These are phyloP conservation scores for Tolypocladium pustulatum DNA, from an alignment of 2,329 filamentous ascomycete species.

Conservation along the genomic window DNA sequence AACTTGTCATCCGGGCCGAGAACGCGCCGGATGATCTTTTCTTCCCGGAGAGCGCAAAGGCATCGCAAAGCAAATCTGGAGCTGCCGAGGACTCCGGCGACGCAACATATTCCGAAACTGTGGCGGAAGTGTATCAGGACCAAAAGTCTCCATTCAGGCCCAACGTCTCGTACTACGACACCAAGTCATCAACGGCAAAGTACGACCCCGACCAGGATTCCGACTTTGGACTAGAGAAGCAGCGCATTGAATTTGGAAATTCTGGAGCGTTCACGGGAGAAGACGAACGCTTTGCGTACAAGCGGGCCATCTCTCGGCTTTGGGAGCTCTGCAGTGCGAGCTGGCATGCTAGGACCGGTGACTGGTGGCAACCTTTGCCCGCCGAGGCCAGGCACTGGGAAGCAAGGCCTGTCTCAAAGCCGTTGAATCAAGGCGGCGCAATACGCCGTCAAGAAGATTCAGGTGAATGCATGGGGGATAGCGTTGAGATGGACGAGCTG, in stretches of 20 bases:
- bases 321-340: conserved; percentile 70
- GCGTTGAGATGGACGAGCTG: conserved; percentile 23
- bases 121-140: conserved; percentile 66
- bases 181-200: conserved; percentile 29
- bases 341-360: conserved; percentile 56
- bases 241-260: conserved; percentile 54
- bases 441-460: background rate
- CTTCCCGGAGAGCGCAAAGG: conserved; percentile 50
- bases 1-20: conserved; percentile 57
- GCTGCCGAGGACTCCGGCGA: conserved; percentile 18
- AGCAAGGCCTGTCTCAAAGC: conserved; percentile 17
- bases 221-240: conserved; percentile 34
- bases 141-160: conserved; percentile 66
- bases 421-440: conserved; percentile 4
- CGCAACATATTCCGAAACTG: conserved; percentile 32
- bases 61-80: background rate
- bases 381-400: conserved; percentile 59
- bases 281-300: conserved; percentile 74
- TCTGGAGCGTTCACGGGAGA: conserved; percentile 64
- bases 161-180: conserved; percentile 59
- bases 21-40: conserved; percentile 64
- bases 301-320: conserved; percentile 62
- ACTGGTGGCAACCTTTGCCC: conserved; percentile 65
- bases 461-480: conserved; percentile 22
- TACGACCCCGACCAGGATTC: conserved; percentile 49